Percentiles rank a stretch among this genome's conserved stretches.
These are phyloP conservation scores for Sporothrix protearum DNA, from an alignment of 2,329 filamentous ascomycete genomes.

Conservation along the genomic window DNA sequence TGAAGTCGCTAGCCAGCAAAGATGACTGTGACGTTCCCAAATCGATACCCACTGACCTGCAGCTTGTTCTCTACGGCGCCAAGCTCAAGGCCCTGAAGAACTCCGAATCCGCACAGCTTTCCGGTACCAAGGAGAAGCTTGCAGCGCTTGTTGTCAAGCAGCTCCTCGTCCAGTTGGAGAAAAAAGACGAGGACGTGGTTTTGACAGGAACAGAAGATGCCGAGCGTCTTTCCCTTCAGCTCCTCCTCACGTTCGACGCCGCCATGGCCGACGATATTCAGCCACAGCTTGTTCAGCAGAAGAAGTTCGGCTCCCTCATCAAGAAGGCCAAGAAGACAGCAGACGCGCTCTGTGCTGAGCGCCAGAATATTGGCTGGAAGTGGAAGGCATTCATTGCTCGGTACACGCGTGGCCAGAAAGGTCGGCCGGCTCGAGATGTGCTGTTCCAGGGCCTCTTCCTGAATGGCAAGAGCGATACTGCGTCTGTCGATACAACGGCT, in stretches of 20 bases:
- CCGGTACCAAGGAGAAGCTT: not conserved
- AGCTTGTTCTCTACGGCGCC: slow-evolving; percentile 11
- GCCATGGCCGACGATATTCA: slow-evolving; percentile 28
- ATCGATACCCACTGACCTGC: not conserved
- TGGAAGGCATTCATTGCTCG: slow-evolving; percentile 44
- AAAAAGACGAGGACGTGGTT: slow-evolving; percentile 12
- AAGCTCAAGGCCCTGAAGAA: not conserved
- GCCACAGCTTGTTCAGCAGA: slow-evolving; percentile 21
- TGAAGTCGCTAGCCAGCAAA: not conserved
- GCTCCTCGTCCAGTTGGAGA: slow-evolving; percentile 9
- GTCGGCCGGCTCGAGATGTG: slow-evolving; percentile 35
- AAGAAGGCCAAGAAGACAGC: slow-evolving; percentile 27
- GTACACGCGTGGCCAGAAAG: slow-evolving; percentile 36
- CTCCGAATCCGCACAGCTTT: not conserved
- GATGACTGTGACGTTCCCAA: not conserved
- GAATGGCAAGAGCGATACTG: not conserved
- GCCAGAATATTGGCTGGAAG: slow-evolving; percentile 42
- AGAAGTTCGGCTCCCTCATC: not conserved
- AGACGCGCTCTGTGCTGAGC: slow-evolving; percentile 28
- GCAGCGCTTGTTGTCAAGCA: slow-evolving; percentile 14
- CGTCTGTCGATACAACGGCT: not conserved
- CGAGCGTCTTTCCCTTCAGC: slow-evolving; percentile 1
- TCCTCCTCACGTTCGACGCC: slow-evolving; percentile 30
- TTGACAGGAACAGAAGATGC: not conserved
- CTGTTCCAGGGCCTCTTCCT: slow-evolving; percentile 33